Evolutionary conservation across 2,329 filamentous ascomycete species (phyloP).

Genomic region (Cylindrodendrum hubeiense): DNA sequence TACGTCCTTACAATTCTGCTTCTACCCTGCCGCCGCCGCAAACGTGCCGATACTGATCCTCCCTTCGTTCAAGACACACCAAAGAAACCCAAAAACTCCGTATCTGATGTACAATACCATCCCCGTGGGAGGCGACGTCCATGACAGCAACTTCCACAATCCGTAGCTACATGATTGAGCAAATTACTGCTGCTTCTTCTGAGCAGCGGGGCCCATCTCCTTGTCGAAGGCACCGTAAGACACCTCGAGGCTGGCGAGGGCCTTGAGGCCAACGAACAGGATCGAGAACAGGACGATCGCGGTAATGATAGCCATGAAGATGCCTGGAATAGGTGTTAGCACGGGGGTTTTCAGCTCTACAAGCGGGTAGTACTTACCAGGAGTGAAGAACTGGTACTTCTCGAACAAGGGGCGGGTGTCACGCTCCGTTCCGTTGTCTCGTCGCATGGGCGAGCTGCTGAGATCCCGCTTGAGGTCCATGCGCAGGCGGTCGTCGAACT

Average conservation of each 20-base stretch:
- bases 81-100: slow-evolving; percentile 45
- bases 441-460: slow-evolving; percentile 44
- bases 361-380: slow-evolving; percentile 65
- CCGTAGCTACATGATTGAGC: slow-evolving; percentile 6
- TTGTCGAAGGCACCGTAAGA: slow-evolving; percentile 97
- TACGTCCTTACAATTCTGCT: slow-evolving; percentile 29
- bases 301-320: slow-evolving; percentile 88
- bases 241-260: slow-evolving; percentile 84
- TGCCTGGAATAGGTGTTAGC: slow-evolving; percentile 64
- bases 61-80: slow-evolving; percentile 40
- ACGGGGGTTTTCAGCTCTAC: neutral
- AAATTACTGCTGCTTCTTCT: slow-evolving; percentile 75
- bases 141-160: slow-evolving; percentile 25
- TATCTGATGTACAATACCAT: slow-evolving; percentile 46
- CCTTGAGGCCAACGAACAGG: slow-evolving; percentile 81
- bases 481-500: slow-evolving; percentile 73
- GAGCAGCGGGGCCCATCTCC: slow-evolving; percentile 89
- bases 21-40: slow-evolving; percentile 35
- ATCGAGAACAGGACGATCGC: slow-evolving; percentile 80
- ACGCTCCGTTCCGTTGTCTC: slow-evolving; percentile 54
- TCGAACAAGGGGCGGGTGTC: slow-evolving; percentile 77
- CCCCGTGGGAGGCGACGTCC: slow-evolving; percentile 24
- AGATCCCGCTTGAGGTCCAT: slow-evolving; percentile 79
- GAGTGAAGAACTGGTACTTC: slow-evolving; percentile 94
- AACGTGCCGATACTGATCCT: slow-evolving; percentile 39